Base-by-base conservation (phyloP, 2,329 filamentous ascomycete species). In the Akanthomyces muscarius region DNA sequence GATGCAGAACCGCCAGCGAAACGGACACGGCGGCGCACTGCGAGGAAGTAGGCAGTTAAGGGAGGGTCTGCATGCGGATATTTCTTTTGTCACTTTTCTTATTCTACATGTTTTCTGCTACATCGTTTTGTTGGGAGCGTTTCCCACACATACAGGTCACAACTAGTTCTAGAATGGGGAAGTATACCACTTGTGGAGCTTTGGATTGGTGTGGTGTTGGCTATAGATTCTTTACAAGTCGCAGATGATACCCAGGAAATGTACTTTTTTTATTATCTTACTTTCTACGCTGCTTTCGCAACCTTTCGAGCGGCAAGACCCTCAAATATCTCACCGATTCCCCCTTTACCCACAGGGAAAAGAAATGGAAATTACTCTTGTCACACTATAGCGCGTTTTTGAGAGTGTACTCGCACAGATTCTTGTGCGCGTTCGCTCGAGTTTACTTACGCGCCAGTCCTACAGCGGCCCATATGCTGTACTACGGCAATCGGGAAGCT, bases 1-100 rank as follows among this genome's bases (percentile, higher is more conserved):
- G 47, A 59, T 2, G 55, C 55, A 18, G 30, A 25, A n/a, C 44
- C 14, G 57, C 47, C 57, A 36, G 47, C 48, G 18, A 61, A 61
- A 25, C 50, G 48, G 25, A 33, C 38, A 13, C 5, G 57, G 8
- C 48, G 57, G 36, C 57, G 48, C 48, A 28, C 18, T 10, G 48
- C 47, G 7, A 51, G n/a, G 57, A 51, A 44, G 36, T 60, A n/a
- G 51, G 13, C 28, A 6, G 28, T 5, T 4, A 36, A 21, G 30
- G 18, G 8, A 6, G 30, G 30, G 8, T 10, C 5, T 4, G 21
- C 3, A 13, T 5, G 14, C 6, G 33, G 13, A 18, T 3, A 21
- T 14, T 10, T 1, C 28, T 18, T 50, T 3, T 59, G 2, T 42
- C 50, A 41, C 30, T 21, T 28, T 50, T 58, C 21, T 3, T 38